phyloP scores from a whole-genome alignment of 805 yeast genomes.

The Wickerhamomyces rabaulensis region DNA sequence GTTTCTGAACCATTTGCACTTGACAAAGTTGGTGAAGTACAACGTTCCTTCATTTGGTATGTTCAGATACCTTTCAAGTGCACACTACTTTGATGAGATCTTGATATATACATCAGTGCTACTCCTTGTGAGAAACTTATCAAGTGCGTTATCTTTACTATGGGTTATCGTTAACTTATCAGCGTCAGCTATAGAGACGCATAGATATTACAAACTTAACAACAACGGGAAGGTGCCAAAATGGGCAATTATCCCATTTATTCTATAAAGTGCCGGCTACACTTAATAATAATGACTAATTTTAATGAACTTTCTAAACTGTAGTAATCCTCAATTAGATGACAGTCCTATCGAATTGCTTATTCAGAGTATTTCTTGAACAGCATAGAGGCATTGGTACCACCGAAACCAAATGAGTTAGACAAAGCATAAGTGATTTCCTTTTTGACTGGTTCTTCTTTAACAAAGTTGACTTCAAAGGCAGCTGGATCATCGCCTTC shows the following conservation, averaged over 20 bases:
- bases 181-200: conserved; percentile 50
- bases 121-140: conserved; percentile 14
- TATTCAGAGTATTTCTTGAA: conserved; percentile 32
- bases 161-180: conserved; percentile 42
- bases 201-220: conserved; percentile 36
- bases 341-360: too few relatives aligned
- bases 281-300: background rate
- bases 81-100: conserved; percentile 70
- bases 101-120: conserved; percentile 40
- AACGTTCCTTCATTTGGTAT: conserved; percentile 46
- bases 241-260: conserved; percentile 35
- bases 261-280: conserved; percentile 18
- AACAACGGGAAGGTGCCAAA: conserved; percentile 18
- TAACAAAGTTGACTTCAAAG: conserved; percentile 50
- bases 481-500: conserved; percentile 36
- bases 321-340: background rate
- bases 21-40: conserved; percentile 27
- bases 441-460: conserved; percentile 39
- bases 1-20: conserved; percentile 24
- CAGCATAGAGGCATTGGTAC: conserved; percentile 78
- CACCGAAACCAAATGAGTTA: conserved; percentile 97
- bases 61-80: conserved; percentile 48
- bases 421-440: conserved; percentile 58
- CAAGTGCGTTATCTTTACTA: conserved; percentile 16
- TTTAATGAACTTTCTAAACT: background rate